Evolutionary conservation across 352 stramenopile genomes (phyloP).

Genomic region (Thalassiosira allenii): DNA sequence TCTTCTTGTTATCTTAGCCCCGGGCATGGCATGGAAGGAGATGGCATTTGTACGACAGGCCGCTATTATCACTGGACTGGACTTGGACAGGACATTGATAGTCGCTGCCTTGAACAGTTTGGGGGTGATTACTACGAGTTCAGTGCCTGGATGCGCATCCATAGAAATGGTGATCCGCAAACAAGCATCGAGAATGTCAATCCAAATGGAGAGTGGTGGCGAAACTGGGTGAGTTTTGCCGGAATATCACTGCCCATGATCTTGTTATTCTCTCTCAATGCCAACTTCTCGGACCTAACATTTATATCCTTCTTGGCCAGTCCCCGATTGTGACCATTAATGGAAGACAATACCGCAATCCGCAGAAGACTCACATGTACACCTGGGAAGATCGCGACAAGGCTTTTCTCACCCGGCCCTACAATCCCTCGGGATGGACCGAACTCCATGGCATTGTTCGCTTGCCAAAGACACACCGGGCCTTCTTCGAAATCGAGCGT

Average conservation of each 20-base stretch:
- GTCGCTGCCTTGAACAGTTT: constrained; percentile 39
- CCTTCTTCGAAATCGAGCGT: constrained; percentile 52
- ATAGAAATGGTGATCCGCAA: too few relatives aligned
- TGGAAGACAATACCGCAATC: constrained; percentile 2
- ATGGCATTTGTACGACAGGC: constrained; percentile 50
- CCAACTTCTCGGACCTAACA: too few relatives aligned
- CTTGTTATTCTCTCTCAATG: too few relatives aligned
- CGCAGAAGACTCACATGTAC: constrained; percentile 7
- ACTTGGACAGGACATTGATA: constrained; percentile 59
- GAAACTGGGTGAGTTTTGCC: too few relatives aligned
- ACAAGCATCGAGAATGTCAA: too few relatives aligned
- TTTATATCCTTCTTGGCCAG: too few relatives aligned
- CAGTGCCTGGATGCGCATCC: constrained; percentile 56
- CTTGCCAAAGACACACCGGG: constrained; percentile 20
- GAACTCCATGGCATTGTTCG: constrained; percentile 52
- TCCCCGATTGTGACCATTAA: constrained; percentile 3
- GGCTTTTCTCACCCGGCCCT: constrained; percentile 39
- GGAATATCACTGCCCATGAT: too few relatives aligned
- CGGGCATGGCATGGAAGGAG: constrained; percentile 28
- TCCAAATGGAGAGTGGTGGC: too few relatives aligned
- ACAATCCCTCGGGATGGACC: constrained; percentile 42
- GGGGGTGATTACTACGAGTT: constrained; percentile 58
- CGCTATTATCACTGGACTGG: constrained; percentile 40
- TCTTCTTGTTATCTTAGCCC: too few relatives aligned
- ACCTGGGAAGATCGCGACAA: constrained; percentile 23